Percentiles rank a stretch among this genome's conserved stretches.
Evolutionary conservation across 108 stramenopile genomes (phyloP).

Genomic region (Skeletonema costatum): DNA sequence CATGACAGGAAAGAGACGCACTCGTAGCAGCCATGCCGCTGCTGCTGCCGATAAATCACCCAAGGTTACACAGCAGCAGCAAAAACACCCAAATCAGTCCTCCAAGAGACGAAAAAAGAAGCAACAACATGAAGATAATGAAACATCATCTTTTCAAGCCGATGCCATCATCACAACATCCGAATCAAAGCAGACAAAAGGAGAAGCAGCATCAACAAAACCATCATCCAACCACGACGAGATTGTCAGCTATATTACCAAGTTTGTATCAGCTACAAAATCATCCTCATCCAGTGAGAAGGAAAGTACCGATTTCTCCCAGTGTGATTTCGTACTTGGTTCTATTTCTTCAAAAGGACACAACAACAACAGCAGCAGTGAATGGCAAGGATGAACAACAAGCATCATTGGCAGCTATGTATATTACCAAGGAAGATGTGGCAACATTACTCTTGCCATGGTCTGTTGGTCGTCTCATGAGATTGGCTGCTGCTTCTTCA

Average conservation of each 20-base stretch:
- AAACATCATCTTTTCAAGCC: background rate
- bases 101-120: background rate
- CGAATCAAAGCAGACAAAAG: background rate
- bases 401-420: background rate
- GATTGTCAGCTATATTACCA: constrained; percentile 20
- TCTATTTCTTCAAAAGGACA: background rate
- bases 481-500: background rate
- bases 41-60: background rate
- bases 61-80: background rate
- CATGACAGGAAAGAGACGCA: background rate
- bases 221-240: background rate
- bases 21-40: background rate
- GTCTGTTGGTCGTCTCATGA: constrained; percentile 30
- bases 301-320: background rate
- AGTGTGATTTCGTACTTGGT: constrained; percentile 20
- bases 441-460: constrained; percentile 41
- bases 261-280: constrained; percentile 9
- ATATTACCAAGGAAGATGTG: constrained; percentile 31
- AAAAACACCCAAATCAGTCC: background rate
- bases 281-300: background rate
- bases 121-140: background rate
- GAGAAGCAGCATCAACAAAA: background rate
- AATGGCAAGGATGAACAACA: background rate
- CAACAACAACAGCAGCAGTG: background rate
- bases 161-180: background rate